Conservation (phyloP, 164 flowering plant genomes). For the Akebia trifoliata region DNA sequence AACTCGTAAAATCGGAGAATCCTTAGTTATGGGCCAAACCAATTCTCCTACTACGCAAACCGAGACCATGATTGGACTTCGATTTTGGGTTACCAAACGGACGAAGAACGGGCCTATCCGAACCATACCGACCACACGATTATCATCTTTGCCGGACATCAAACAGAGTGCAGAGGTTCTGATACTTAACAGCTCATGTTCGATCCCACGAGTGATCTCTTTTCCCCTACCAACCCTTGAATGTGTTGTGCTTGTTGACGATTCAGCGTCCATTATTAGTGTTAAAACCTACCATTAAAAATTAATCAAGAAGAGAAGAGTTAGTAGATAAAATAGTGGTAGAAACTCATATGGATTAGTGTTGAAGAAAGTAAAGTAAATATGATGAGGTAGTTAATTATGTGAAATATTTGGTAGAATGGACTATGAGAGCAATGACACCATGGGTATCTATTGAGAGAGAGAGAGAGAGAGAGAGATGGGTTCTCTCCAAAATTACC, state of each 20-base stretch:
- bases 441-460: background rate
- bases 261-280: slow-evolving; percentile 4
- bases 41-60: slow-evolving; percentile 18
- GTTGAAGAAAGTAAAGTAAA: no score
- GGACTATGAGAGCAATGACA: no score
- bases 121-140: background rate
- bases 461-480: background rate
- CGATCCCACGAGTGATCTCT: slow-evolving; percentile 8
- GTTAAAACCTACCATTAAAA: no score
- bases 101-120: slow-evolving; percentile 12
- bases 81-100: slow-evolving; percentile 1
- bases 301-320: no score
- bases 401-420: no score
- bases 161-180: slow-evolving; percentile 3
- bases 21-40: slow-evolving; percentile 20
- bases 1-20: slow-evolving; percentile 11
- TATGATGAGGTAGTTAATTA: no score
- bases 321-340: no score
- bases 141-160: background rate
- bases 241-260: slow-evolving; percentile 3
- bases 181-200: background rate
- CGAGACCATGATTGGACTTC: slow-evolving; percentile 3
- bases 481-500: background rate
- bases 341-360: no score
- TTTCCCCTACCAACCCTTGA: background rate